phyloP scores from a whole-genome alignment of 2,329 filamentous ascomycete genomes.

The Arthrocladium fulminans region DNA sequence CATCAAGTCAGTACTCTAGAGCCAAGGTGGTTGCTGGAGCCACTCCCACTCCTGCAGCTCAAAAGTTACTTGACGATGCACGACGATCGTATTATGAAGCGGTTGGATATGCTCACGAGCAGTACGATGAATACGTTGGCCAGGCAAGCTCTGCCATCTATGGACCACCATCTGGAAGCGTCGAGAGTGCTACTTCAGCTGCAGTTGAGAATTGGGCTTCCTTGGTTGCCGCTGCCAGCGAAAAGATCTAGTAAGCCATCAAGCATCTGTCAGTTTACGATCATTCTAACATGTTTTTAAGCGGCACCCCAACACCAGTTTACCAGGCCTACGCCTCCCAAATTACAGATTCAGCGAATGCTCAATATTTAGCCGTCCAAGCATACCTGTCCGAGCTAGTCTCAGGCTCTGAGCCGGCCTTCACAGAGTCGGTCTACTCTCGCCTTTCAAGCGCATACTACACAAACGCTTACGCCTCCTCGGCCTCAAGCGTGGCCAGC shows the following conservation, averaged over 20 bases:
- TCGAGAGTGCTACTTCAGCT: slow-evolving; percentile 44
- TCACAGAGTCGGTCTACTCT: slow-evolving; percentile 69
- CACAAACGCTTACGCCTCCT: slow-evolving; percentile 45
- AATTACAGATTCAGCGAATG: slow-evolving; percentile 51
- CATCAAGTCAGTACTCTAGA: slow-evolving; percentile 61
- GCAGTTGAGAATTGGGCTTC: slow-evolving; percentile 56
- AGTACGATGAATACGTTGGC: slow-evolving; percentile 65
- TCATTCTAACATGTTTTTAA: neutral
- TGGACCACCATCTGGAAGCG: slow-evolving; percentile 35
- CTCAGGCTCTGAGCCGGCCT: slow-evolving; percentile 66
- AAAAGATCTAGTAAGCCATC: slow-evolving; percentile 61
- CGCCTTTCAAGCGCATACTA: slow-evolving; percentile 64
- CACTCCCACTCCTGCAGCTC: slow-evolving; percentile 49
- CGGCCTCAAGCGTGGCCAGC: slow-evolving; percentile 45
- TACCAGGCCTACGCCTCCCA: slow-evolving; percentile 50
- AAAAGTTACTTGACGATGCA: slow-evolving; percentile 50
- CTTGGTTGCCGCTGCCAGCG: slow-evolving; percentile 56
- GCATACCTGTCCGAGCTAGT: slow-evolving; percentile 68
- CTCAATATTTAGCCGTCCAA: slow-evolving; percentile 62
- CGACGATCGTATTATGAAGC: slow-evolving; percentile 67
- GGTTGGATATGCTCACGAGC: slow-evolving; percentile 66
- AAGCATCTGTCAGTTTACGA: slow-evolving; percentile 31
- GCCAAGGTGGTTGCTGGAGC: slow-evolving; percentile 59
- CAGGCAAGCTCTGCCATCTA: slow-evolving; percentile 59
- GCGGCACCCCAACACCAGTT: slow-evolving; percentile 36